These are phyloP conservation scores for Phytopythium delawarense DNA, from an alignment of 352 stramenopile species.

Conservation along the genomic window DNA sequence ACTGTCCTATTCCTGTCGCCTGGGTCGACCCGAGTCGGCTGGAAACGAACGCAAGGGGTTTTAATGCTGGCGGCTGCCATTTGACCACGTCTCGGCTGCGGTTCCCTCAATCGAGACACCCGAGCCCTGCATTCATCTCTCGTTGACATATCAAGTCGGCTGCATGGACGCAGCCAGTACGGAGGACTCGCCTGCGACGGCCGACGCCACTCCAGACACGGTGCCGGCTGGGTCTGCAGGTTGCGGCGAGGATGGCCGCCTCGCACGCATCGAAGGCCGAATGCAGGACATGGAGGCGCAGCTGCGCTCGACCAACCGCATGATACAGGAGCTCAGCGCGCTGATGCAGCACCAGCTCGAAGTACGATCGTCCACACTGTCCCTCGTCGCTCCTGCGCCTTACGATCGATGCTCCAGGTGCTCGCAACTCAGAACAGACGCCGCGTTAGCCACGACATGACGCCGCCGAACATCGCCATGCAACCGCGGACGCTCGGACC, in stretches of 20 bases:
- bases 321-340: slow-evolving; percentile 44
- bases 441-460: slow-evolving; percentile 1
- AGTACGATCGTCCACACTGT: slow-evolving; percentile 7
- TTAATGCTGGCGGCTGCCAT: not conserved
- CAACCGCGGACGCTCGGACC: not conserved
- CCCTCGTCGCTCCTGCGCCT: not conserved
- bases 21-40: not conserved
- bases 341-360: slow-evolving; percentile 50
- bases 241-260: not conserved
- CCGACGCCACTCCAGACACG: not conserved
- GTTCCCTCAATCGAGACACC: not conserved
- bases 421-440: not conserved
- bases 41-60: not conserved
- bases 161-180: not conserved
- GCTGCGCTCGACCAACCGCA: slow-evolving; percentile 34
- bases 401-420: not conserved
- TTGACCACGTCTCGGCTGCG: not conserved
- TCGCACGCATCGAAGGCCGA: slow-evolving; percentile 33
- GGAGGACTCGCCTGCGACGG: not conserved
- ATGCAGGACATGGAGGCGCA: slow-evolving; percentile 41
- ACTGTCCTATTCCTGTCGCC: not conserved
- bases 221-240: not conserved
- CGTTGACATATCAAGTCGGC: not conserved
- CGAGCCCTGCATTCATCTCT: not conserved
- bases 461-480: not conserved